Evolutionary conservation across 2,329 filamentous ascomycete species (phyloP), one percentile per base, ranked within the genome.

Genomic region (Albifimbria verrucaria): DNA sequence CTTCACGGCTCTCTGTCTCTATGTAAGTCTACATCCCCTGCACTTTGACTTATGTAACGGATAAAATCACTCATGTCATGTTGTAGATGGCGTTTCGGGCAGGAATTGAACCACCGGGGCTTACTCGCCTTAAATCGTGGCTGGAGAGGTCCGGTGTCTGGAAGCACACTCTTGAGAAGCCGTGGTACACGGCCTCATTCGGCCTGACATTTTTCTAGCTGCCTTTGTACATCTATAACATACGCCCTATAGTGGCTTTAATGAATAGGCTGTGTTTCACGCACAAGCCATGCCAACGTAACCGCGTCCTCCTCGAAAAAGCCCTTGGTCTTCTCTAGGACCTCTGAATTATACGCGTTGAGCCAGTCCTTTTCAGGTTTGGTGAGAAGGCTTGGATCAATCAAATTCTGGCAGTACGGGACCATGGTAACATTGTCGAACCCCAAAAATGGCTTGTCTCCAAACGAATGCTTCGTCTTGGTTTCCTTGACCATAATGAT

Each of bases 401-500:
- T 92, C 58, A 99, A 76, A 56, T 91, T 97, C 56, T 86, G 83
- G 73, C 93, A 97, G 72, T 96, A 92, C 0, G 94, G 94, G 18
- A 93, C 91, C 91, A 99, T 91, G 0, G 94, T 99, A 59, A 97
- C 92, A 70, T 96, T 90, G 75, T 99, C 93, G 62, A 99, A 99
- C 3, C 92, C 92, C 32, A 97, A 77, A 73, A 90, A 99, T 2
- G 92, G 88, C 75, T 96, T 96, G 63, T 96, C 93, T 20, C 92
- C 93, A 66, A 97, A 97, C 32, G 86, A 85, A 71, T 96, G 82
- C 56, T 87, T 86, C 4, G 93, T 96, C 71, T 92, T 79, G n/a
- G 89, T 87, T 68, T 97, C 92, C 59, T 83, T 88, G 25, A 95
- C 91, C 78, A 97, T 88, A 59, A 96, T 85, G 64, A 99, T 86